Evolutionary conservation across 2,329 filamentous ascomycete species (phyloP), one percentile per base, ranked within the genome.

Genomic region (Tolypocladium cylindrosporum): DNA sequence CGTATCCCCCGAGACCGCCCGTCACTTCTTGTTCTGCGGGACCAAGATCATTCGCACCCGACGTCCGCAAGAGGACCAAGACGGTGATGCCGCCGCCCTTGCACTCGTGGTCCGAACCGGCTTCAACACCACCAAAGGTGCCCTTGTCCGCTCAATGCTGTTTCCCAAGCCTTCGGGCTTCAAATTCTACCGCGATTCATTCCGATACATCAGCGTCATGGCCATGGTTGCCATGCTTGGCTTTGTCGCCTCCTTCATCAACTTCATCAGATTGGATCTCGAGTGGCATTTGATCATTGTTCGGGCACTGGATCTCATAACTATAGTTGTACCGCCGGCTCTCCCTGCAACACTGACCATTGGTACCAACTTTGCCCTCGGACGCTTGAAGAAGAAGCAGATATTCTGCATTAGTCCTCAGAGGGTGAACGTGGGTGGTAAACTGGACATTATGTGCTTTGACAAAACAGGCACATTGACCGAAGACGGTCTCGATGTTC

Each of bases 351-450:
- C 94, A 0, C 79, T 99, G 54, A 96, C 91, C 0, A 99, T 99
- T 65, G 94, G 94, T 50, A 97, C 91, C 16, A 97, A 93, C 69
- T 99, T 99, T 71, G 95, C 94, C 2, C 77, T 99, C 1, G 87
- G 84, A 13, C 85, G 94, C 34, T 78, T 99, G 37, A 96, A 91
- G 73, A 84, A 87, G 62, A 92, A 95, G 70, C 83, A 91, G 50
- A 97, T 99, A 42, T 99, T 96, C 69, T 99, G 94, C 68, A 99
- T 97, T 67, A 97, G 93, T 64, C 94, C 95, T 0, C 94, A 99
- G 68, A 84, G 94, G 66, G 93, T 99, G 58, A 99, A 97, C 67
- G 91, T 99, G 7, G 94, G 90, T 19, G 94, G 95, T 55, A 97
- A 97, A 72, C 77, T 99, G 4, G 94, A 99, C 68, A 84, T 97